Evolutionary conservation across 805 yeast species (phyloP).

Genomic region (Ogataea trehalophila): DNA sequence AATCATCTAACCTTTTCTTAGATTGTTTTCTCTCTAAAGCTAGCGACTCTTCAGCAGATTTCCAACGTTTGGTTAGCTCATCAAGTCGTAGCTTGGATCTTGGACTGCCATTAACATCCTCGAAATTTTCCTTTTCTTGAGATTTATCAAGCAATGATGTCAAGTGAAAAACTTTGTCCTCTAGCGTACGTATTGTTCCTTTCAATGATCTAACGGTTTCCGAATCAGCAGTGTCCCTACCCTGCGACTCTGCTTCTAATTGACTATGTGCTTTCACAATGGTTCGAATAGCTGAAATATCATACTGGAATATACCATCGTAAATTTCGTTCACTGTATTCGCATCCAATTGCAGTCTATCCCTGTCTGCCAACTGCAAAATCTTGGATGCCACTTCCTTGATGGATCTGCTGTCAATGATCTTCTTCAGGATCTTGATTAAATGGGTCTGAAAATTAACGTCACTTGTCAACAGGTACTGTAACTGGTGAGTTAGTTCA

Average conservation of each 20-base stretch:
- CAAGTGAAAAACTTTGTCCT: neutral
- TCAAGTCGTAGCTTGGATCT: conserved; percentile 44
- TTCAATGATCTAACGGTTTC: neutral
- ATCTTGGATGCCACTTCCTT: conserved; percentile 54
- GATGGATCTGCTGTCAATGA: conserved; percentile 55
- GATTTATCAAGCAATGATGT: neutral
- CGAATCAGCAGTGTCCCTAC: neutral
- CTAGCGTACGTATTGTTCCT: conserved; percentile 1
- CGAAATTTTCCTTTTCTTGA: neutral
- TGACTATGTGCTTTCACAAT: conserved; percentile 52
- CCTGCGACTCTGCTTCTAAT: conserved; percentile 7
- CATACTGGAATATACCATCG: conserved; percentile 35
- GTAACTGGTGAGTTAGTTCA: conserved; percentile 5
- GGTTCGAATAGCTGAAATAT: conserved; percentile 56
- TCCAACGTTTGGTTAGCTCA: conserved; percentile 61
- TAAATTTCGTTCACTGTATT: conserved; percentile 31
- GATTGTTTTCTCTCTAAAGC: conserved; percentile 57
- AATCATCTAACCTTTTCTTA: conserved; percentile 41
- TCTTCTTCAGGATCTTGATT: conserved; percentile 45
- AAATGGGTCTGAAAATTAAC: conserved; percentile 44
- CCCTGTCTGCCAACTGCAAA: conserved; percentile 33
- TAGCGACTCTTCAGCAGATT: conserved; percentile 66
- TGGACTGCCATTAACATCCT: conserved; percentile 23
- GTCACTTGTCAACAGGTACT: conserved; percentile 27
- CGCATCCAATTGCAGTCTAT: conserved; percentile 18